Percentiles rank a stretch among this genome's conserved stretches.
Conservation (phyloP, 352 stramenopile species). For the Pythium brachiatum region DNA sequence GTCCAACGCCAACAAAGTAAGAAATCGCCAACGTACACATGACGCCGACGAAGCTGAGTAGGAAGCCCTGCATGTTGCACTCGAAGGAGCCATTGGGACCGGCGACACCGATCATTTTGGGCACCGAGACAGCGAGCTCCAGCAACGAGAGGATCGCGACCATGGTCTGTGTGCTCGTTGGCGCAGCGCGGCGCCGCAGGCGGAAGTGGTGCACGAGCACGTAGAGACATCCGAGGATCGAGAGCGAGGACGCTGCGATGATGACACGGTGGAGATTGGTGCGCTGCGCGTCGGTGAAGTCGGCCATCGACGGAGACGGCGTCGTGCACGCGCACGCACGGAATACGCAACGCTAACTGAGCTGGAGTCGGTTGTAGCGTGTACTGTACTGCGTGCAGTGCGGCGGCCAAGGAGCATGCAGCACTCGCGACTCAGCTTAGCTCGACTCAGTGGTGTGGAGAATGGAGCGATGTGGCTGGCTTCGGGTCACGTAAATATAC, state of each 20-base stretch:
- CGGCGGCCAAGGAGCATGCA: background rate
- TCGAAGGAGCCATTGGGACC: conserved; percentile 14
- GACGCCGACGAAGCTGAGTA: conserved; percentile 47
- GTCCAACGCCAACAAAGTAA: background rate
- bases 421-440: background rate
- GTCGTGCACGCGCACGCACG: background rate
- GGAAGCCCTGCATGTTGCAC: conserved; percentile 58
- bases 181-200: conserved; percentile 24
- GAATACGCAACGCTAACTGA: background rate
- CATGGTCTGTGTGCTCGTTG: conserved; percentile 66
- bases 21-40: conserved; percentile 35
- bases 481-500: background rate
- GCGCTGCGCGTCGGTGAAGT: conserved; percentile 21
- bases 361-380: background rate
- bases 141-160: conserved; percentile 65
- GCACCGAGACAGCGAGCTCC: conserved; percentile 47
- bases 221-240: conserved; percentile 26
- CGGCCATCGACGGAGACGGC: background rate
- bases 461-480: no score
- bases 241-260: conserved; percentile 14
- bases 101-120: conserved; percentile 50
- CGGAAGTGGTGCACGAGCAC: conserved; percentile 25
- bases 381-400: background rate
- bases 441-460: no score
- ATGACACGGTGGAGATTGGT: conserved; percentile 24